A percentile compares a stretch with the other conserved stretches of the same genome.
Conservation (phyloP, 352 stramenopile genomes). For the Globisporangium sylvaticum region DNA sequence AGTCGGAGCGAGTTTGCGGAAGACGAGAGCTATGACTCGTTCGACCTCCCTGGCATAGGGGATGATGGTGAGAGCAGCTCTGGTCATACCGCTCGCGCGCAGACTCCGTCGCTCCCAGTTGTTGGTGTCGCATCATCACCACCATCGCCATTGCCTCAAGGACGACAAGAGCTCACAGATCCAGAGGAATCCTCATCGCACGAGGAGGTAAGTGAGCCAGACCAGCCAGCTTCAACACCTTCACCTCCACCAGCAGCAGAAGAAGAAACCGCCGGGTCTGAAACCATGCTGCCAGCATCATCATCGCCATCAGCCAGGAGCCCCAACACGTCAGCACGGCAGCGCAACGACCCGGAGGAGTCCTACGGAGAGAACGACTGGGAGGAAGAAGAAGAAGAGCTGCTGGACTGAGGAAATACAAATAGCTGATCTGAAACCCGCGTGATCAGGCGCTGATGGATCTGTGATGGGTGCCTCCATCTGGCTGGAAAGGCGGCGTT, state of each 20-base stretch:
- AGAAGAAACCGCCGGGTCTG: not conserved
- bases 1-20: conserved; percentile 15
- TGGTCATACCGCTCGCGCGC: not conserved
- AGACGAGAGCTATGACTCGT: conserved; percentile 63
- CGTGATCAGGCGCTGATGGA: not conserved
- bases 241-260: not conserved
- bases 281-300: not conserved
- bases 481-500: not conserved
- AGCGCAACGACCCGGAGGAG: conserved; percentile 25
- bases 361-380: conserved; percentile 61
- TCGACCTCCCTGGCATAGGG: conserved; percentile 44
- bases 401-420: conserved; percentile 18
- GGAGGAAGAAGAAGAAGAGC: conserved; percentile 58
- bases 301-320: conserved; percentile 12
- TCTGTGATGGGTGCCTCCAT: not conserved
- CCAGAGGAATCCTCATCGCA: not conserved
- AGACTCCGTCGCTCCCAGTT: not conserved
- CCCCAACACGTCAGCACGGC: conserved; percentile 8
- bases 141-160: not conserved
- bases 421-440: not conserved
- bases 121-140: not conserved
- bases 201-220: not conserved
- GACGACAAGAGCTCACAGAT: not conserved
- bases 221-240: not conserved
- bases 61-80: conserved; percentile 17